Evolutionary conservation across 1,284 basidiomycete species (phyloP).

Genomic region (Moesziomyces aphidis): DNA sequence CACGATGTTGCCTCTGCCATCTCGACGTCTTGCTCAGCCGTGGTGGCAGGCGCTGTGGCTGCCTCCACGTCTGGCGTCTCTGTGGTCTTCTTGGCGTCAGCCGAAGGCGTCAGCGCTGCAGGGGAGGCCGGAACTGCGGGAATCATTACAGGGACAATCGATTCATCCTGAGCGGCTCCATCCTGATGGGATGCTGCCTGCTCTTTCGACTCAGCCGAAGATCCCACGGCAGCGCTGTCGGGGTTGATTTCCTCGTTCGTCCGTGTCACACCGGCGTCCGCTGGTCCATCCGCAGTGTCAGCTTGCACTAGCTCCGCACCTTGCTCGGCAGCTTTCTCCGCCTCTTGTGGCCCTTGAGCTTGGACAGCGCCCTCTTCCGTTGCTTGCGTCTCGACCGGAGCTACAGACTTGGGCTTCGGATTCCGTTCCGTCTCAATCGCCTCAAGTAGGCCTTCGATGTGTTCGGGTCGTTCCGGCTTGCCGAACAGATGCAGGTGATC

Average conservation of each 20-base stretch:
- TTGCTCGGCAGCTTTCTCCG: not conserved
- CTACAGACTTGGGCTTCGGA: conserved; percentile 24
- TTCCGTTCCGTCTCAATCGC: conserved; percentile 48
- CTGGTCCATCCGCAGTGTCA: not conserved
- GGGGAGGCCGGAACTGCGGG: conserved; percentile 1
- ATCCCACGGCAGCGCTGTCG: not conserved
- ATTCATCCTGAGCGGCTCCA: not conserved
- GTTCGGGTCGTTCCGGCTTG: conserved; percentile 42
- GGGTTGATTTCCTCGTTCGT: not conserved
- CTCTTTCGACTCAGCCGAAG: not conserved
- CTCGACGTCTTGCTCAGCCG: conserved; percentile 1
- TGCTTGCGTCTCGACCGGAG: conserved; percentile 1
- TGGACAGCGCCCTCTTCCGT: conserved; percentile 2
- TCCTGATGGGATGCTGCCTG: not conserved
- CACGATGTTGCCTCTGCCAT: conserved; percentile 1
- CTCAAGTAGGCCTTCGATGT: conserved; percentile 43
- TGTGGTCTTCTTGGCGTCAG: not conserved
- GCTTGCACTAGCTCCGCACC: not conserved
- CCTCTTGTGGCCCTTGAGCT: not conserved
- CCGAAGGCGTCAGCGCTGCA: not conserved
- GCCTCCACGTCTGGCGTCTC: not conserved
- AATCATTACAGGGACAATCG: not conserved
- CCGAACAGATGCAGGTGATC: conserved; percentile 51
- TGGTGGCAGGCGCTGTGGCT: not conserved
- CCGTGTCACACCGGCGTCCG: not conserved